Evolutionary conservation across 2,329 filamentous ascomycete genomes (phyloP), one percentile per base, ranked within the genome.

Genomic region (Cadophora sp.): DNA sequence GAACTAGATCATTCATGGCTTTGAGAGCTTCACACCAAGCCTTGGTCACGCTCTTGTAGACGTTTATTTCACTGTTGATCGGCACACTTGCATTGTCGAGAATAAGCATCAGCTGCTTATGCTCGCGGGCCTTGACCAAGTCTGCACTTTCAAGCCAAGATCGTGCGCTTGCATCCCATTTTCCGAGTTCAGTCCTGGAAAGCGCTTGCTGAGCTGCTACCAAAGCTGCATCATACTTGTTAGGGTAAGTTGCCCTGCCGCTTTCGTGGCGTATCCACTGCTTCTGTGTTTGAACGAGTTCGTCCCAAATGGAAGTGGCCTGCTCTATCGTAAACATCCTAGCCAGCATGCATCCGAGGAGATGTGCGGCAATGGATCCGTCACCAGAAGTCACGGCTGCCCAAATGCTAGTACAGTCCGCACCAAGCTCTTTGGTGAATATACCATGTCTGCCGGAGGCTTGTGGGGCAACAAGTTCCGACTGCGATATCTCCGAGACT

Each of bases 151-250:
- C 24, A 22, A 68, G 43, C 67, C 67, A 68, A 8, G 37, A 43
- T 43, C 37, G 37, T 43, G 37, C 37, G 60, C 67, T 68, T 2
- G 74, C 70, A 65, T 80, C 78, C 78, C 78, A 79, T 71, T 68
- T 59, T 72, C 37, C 37, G 12, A 43, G 37, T 11, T 43, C 37
- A 3, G 3, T 11, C 37, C 37, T 43, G 6, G 37, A 43, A 11
- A 43, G 12, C 6, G 9, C 14, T 43, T 43, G 37, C 14, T 43
- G 37, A 5, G 37, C 37, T 5, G 37, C 37, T 11, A 43, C 37
- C 37, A 43, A 43, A 43, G 37, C 37, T 3, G 37, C 6, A 11
- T 43, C 37, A 16, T 43, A 43, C 14, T 43, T 43, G 37, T 11
- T 43, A 43, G 37, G 14, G 12, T 43, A 43, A 11, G 37, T 43